Base-by-base conservation (phyloP, 148 eudicot genomes). In the Mesembryanthemum crystallinum region DNA sequence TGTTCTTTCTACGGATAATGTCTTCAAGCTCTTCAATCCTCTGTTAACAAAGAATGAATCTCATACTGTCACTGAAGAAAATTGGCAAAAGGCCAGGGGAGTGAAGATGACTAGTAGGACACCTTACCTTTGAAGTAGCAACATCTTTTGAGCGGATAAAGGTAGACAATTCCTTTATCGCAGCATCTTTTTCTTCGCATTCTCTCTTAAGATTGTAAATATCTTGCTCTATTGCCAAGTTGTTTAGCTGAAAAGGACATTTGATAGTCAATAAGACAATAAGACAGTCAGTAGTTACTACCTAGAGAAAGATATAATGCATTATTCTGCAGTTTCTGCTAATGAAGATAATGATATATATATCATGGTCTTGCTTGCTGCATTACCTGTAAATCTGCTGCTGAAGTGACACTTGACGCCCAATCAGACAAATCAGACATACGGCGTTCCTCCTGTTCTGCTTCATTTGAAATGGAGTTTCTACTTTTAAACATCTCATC, bases 401-500 rank as follows among this genome's bases (percentile, higher is more conserved):
- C 85, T 55, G 97, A 92, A 73, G 90, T 78, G 64, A 88, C 82
- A 75, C 96, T 92, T 18, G 91, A 86, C 69, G 89, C 91, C 98
- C 93, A 92, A 81, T 94, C 98, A n/a, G 98, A 92, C 82, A 89
- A 75, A 83, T 90, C 96, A 77, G 97, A 94, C 97, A 92, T 88
- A 59, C 97, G 97, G 7, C 96, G 93, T 76, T 94, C 97, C 79
- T 92, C 97, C 80, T 83, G 97, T 76, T 89, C 91, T 58, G 69
- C 86, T 45, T 59, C 88, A 73, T 83, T 83, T 35, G 85, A 66
- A 29, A 79, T 64, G 25, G 82, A 77, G 5, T 67, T 28, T 69
- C 82, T 86, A 35, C 73, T 80, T 77, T 77, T 83, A 27, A 83
- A 73, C 80, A 84, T 72, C 51, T 86, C 91, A 60, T 87, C 87